Conservation (phyloP, 257 asterid genomes). For the Capsicum pubescens region DNA sequence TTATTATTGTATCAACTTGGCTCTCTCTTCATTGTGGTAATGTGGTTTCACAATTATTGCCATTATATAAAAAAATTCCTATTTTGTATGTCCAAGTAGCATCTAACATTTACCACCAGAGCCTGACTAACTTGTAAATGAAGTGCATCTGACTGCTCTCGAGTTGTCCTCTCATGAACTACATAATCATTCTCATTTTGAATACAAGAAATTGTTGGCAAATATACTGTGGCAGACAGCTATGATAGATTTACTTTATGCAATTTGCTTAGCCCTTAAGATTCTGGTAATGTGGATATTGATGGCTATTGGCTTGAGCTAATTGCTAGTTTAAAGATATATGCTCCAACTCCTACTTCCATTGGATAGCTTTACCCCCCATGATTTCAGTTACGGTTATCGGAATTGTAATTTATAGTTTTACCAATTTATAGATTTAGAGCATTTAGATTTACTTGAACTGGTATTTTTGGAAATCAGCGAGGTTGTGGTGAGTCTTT, state of each 20-base stretch:
- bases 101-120: neutral
- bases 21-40: slow-evolving; percentile 16
- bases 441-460: neutral
- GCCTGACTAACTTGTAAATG: neutral
- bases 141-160: neutral
- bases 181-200: neutral
- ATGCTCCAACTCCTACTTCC: neutral
- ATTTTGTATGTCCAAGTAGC: neutral
- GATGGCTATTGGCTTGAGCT: neutral
- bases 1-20: neutral
- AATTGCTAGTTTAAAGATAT: neutral
- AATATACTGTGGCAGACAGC: neutral
- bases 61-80: neutral
- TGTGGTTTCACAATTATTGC: slow-evolving; percentile 5
- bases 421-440: neutral
- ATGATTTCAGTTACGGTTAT: neutral
- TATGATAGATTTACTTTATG: neutral
- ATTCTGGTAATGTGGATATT: neutral
- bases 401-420: neutral
- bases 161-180: neutral
- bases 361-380: neutral
- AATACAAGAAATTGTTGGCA: neutral
- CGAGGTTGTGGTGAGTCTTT: neutral
- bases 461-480: slow-evolving; percentile 1
- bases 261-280: neutral